Conservation (phyloP, 208 protist genomes). For the Leishmania braziliensis region DNA sequence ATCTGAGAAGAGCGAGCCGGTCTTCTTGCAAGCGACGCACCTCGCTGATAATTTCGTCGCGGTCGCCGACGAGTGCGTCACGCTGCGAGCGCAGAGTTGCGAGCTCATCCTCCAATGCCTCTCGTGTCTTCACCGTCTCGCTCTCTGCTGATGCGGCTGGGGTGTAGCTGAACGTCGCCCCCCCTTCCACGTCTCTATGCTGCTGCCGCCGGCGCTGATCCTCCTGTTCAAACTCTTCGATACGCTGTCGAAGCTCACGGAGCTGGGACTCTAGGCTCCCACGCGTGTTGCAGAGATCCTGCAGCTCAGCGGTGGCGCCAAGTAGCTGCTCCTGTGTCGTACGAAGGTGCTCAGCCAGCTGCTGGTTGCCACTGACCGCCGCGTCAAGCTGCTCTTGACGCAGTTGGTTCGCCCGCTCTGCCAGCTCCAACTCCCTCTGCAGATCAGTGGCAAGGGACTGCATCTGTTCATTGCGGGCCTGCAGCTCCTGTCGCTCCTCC, state of each 20-base stretch:
- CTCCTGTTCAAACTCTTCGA: conserved; percentile 5
- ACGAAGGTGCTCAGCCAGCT: conserved; percentile 11
- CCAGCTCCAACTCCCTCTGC: conserved; percentile 29
- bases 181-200: too few species aligned
- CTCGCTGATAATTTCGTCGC: conserved; percentile 14
- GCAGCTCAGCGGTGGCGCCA: not conserved
- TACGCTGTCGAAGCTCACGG: not conserved
- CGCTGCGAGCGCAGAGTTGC: conserved; percentile 13
- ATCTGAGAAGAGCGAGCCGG: not conserved
- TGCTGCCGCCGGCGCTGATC: conserved; percentile 6
- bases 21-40: conserved; percentile 9
- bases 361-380: not conserved
- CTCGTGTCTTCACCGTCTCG: not conserved
- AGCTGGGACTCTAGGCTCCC: conserved; percentile 6
- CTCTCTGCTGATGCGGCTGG: not conserved
- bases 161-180: not conserved
- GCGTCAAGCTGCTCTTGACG: conserved; percentile 33
- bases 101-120: conserved; percentile 14
- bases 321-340: conserved; percentile 8
- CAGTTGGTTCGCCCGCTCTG: conserved; percentile 20
- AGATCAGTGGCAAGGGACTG: conserved; percentile 22
- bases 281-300: conserved; percentile 9
- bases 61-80: not conserved
- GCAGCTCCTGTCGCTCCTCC: conserved; percentile 11
- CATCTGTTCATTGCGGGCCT: conserved; percentile 19